phyloP scores from a whole-genome alignment of 345 rosid genomes.

The Sisymbrium altissimum region DNA sequence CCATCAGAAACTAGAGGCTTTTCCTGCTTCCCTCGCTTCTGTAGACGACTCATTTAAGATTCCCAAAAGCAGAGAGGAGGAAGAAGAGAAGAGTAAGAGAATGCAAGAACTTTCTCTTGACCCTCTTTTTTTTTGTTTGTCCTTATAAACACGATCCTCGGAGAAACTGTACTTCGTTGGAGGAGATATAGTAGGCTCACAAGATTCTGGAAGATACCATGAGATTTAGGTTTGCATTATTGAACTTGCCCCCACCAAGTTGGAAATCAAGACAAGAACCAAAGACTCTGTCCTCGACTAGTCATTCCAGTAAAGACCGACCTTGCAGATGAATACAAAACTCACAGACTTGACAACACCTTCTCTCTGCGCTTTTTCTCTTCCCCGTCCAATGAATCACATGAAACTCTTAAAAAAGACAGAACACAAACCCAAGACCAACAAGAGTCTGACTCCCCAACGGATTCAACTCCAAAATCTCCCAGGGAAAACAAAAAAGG shows the following conservation, averaged over 20 bases:
- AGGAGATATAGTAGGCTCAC: constrained; percentile 14
- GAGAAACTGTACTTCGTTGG: constrained; percentile 11
- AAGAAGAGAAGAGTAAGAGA: constrained; percentile 10
- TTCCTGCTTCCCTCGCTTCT: constrained; percentile 57
- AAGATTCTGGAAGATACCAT: constrained; percentile 13
- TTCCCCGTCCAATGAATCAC: constrained; percentile 37
- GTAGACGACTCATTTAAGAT: constrained; percentile 59
- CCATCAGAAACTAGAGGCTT: constrained; percentile 41
- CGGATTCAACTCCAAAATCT: constrained; percentile 1
- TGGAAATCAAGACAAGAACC: constrained; percentile 39
- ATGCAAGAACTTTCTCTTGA: background rate
- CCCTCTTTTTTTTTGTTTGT: background rate
- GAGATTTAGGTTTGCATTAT: constrained; percentile 15
- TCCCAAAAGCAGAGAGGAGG: background rate
- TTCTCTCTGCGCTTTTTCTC: background rate
- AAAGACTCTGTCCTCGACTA: constrained; percentile 35
- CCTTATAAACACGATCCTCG: background rate
- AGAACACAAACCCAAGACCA: constrained; percentile 4
- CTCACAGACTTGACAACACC: constrained; percentile 44
- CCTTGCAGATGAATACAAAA: constrained; percentile 36
- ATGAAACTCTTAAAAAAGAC: constrained; percentile 13
- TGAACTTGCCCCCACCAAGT: constrained; percentile 34
- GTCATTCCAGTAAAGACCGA: constrained; percentile 24
- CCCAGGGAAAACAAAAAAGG: background rate
- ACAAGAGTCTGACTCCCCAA: constrained; percentile 6